Conservation (phyloP, 208 protist species). For the Borovskyia barvae region DNA sequence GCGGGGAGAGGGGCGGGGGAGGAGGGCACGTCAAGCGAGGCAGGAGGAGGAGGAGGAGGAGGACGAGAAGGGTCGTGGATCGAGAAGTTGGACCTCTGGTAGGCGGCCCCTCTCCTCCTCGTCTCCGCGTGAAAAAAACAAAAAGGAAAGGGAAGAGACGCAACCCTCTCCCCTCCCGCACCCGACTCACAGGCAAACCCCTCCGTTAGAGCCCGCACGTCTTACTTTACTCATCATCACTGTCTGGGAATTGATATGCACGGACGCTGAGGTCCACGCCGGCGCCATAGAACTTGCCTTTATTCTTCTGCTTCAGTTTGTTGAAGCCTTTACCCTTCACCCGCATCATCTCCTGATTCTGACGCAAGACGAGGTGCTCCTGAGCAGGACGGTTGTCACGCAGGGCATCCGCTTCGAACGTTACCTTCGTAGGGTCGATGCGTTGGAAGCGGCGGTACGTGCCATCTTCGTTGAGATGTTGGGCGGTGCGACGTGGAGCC, state of each 20-base stretch:
- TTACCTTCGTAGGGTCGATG: constrained; percentile 71
- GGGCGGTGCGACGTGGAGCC: constrained; percentile 11
- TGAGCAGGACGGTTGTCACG: constrained; percentile 61
- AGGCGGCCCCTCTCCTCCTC: too few relatives aligned
- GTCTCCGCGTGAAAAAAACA: too few relatives aligned
- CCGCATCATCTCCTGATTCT: constrained; percentile 90
- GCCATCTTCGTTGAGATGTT: constrained; percentile 42
- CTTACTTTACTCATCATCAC: constrained; percentile 56
- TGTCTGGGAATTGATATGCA: constrained; percentile 83
- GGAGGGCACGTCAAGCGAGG: too few relatives aligned
- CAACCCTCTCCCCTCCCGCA: neutral
- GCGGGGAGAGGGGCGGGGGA: too few relatives aligned
- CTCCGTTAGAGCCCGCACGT: neutral
- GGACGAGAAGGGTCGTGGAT: too few relatives aligned
- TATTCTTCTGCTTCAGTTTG: constrained; percentile 91
- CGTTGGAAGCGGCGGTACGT: constrained; percentile 68
- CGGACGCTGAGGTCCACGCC: constrained; percentile 73
- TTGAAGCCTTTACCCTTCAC: constrained; percentile 86
- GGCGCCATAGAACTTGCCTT: constrained; percentile 81
- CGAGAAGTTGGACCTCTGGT: too few relatives aligned
- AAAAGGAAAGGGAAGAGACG: neutral
- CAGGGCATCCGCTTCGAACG: constrained; percentile 54
- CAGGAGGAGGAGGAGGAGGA: too few relatives aligned
- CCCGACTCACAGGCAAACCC: neutral
- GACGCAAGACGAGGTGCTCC: constrained; percentile 67